Evolutionary conservation across 2,329 filamentous ascomycete species (phyloP).

Genomic region (Fusarium clavum): DNA sequence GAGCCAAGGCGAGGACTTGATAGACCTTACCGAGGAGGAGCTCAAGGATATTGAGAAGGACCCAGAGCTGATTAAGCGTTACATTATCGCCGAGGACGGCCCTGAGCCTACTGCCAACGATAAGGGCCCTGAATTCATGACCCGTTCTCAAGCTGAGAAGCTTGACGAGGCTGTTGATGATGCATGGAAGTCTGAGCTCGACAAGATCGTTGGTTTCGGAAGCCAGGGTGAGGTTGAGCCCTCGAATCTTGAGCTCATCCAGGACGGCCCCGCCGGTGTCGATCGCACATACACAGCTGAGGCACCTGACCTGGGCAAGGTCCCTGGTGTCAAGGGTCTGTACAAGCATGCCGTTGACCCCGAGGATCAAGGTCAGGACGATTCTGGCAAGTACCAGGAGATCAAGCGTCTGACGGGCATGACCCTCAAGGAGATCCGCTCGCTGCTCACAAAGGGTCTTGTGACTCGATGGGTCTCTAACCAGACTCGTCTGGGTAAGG

Average conservation of each 20-base stretch:
- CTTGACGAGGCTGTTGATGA: conserved; percentile 53
- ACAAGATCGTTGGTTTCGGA: conserved; percentile 49
- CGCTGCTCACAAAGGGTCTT: conserved; percentile 76
- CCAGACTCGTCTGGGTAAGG: conserved; percentile 96
- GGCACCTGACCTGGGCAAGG: conserved; percentile 63
- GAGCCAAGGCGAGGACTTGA: conserved; percentile 56
- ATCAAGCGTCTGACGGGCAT: conserved; percentile 68
- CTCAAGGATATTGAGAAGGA: conserved; percentile 56
- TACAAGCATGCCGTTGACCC: conserved; percentile 63
- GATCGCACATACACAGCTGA: conserved; percentile 56
- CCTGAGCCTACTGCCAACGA: conserved; percentile 44
- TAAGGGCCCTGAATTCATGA: conserved; percentile 47
- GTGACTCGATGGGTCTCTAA: conserved; percentile 83
- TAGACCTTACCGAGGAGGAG: conserved; percentile 64
- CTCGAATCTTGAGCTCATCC: conserved; percentile 52
- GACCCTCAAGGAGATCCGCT: conserved; percentile 62
- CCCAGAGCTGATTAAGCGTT: conserved; percentile 54
- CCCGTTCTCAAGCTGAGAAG: conserved; percentile 52
- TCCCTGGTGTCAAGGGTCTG: conserved; percentile 64
- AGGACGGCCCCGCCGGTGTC: conserved; percentile 52
- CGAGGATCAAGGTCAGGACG: conserved; percentile 63
- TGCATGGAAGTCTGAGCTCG: conserved; percentile 54
- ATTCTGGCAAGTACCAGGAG: conserved; percentile 62
- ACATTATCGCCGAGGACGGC: conserved; percentile 50
- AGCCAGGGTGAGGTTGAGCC: conserved; percentile 50